These are phyloP conservation scores for Akanthomyces lecanii DNA, from an alignment of 2,329 filamentous ascomycete species.

Conservation along the genomic window DNA sequence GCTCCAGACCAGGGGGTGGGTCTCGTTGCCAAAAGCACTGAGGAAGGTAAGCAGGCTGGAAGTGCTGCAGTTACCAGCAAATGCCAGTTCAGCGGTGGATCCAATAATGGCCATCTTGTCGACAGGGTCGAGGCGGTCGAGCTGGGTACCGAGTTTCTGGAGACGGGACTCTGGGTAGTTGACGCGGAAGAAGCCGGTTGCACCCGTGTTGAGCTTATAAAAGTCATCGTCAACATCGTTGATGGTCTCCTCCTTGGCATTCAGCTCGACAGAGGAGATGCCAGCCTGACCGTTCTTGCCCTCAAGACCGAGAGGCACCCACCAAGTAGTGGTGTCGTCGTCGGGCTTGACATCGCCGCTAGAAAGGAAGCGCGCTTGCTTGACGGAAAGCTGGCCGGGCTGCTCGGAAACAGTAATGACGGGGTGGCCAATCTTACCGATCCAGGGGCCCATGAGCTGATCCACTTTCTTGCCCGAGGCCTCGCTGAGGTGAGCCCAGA, in stretches of 20 bases:
- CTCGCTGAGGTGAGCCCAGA: slow-evolving; percentile 85
- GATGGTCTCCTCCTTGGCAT: slow-evolving; percentile 71
- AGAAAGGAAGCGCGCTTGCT: slow-evolving; percentile 85
- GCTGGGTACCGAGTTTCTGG: slow-evolving; percentile 71
- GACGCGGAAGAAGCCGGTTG: slow-evolving; percentile 85
- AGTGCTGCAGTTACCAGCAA: slow-evolving; percentile 80
- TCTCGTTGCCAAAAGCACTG: slow-evolving; percentile 77
- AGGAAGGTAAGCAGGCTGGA: slow-evolving; percentile 77
- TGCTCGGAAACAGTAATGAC: slow-evolving; percentile 83
- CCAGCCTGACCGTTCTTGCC: slow-evolving; percentile 64
- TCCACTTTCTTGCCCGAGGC: slow-evolving; percentile 85
- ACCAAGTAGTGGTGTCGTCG: slow-evolving; percentile 91
- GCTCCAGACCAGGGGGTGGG: slow-evolving; percentile 83
- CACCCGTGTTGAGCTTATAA: slow-evolving; percentile 90
- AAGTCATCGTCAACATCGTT: slow-evolving; percentile 71
- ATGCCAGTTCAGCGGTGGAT: slow-evolving; percentile 82
- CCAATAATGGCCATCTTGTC: slow-evolving; percentile 93
- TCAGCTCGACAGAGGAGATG: slow-evolving; percentile 63
- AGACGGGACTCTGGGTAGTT: slow-evolving; percentile 87
- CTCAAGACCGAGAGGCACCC: slow-evolving; percentile 85
- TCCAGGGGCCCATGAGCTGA: slow-evolving; percentile 89
- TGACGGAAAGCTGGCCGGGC: slow-evolving; percentile 73
- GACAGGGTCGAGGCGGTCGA: slow-evolving; percentile 70
- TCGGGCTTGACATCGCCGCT: slow-evolving; percentile 87
- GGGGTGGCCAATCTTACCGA: slow-evolving; percentile 91